Evolutionary conservation across 106 monocot genomes (phyloP).

Genomic region (Amphibolis antarctica): DNA sequence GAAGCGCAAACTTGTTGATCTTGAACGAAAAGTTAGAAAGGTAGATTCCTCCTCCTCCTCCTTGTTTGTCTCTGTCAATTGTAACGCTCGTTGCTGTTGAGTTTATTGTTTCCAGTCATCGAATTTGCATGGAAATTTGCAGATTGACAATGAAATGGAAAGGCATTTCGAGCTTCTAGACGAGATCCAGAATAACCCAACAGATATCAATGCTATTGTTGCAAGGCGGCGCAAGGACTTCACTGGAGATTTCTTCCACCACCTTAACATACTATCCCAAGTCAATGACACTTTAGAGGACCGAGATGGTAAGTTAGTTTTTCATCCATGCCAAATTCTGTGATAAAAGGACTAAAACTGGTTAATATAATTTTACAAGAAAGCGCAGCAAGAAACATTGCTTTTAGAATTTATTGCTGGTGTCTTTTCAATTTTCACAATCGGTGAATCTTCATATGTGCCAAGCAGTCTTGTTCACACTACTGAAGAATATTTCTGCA

Average conservation of each 20-base stretch:
- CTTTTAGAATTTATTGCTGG: no score
- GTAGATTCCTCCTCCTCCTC: slow-evolving; percentile 11
- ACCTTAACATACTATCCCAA: slow-evolving; percentile 48
- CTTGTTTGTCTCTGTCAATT: not conserved
- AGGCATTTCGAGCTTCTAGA: slow-evolving; percentile 50
- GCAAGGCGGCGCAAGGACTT: slow-evolving; percentile 85
- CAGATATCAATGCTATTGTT: slow-evolving; percentile 70
- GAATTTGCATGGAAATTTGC: slow-evolving; percentile 1
- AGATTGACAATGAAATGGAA: slow-evolving; percentile 89
- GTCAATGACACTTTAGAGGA: slow-evolving; percentile 51
- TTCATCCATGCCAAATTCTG: not conserved
- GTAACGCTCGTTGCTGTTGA: no score
- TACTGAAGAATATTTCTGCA: not conserved
- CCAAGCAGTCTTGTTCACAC: not conserved
- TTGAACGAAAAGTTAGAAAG: slow-evolving; percentile 82
- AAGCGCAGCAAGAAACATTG: no score
- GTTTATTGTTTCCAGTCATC: no score
- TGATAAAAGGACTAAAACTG: no score
- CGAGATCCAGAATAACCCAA: slow-evolving; percentile 62
- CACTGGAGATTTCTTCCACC: slow-evolving; percentile 67
- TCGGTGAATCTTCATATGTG: not conserved
- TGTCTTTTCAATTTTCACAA: no score
- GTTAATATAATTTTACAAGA: no score
- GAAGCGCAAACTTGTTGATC: slow-evolving; percentile 51
- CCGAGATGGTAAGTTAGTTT: slow-evolving; percentile 55